Evolutionary conservation across 2,329 filamentous ascomycete genomes (phyloP), one percentile per base, ranked within the genome.

Genomic region (Fusarium sp.): DNA sequence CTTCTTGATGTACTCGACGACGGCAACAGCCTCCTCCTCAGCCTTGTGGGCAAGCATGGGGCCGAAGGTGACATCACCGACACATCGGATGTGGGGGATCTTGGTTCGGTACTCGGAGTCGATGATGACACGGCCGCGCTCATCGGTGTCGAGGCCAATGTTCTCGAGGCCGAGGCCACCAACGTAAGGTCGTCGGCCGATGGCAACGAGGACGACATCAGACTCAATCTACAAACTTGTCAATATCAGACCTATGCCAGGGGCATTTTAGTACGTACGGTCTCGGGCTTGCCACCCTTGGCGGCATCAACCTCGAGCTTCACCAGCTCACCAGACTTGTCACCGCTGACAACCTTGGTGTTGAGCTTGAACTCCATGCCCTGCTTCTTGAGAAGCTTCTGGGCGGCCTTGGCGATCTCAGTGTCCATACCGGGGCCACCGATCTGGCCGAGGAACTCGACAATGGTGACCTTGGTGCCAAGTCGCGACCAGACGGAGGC

Each of bases 11-110:
- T 95, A 98, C 86, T 99, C 97, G 73, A 98, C 89, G 67, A 93
- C 96, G 35, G 97, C 97, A 74, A 98, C 95, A 70, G 91, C 97
- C 87, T 99, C 97, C 86, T 99, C 97, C 86, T 99, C 97, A 61
- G 97, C 97, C 91, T 99, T 99, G 91, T 99, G 97, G 64, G 97
- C 97, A 81, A 99, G 92, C 97, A 99, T 99, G 81, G 95, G 95
- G 11, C 97, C 97, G 84, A 99, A 99, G 56, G 97, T 99, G 82
- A 92, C 94, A 84, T 98, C 97, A 82, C 97, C 97, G 77, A 98
- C 93, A 80, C 96, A 97, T 80, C 97, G 95, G 84, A 99, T 98
- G 88, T 99, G 97, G 57, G 95, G 94, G 77, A 97, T 88, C 88
- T 98, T 98, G 82, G 97, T 99, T 86, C 97, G 95, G 90, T 98